Evolutionary conservation across 768 basidiomycete genomes (phyloP).

Genomic region (Leucocoprinus leucothites): DNA sequence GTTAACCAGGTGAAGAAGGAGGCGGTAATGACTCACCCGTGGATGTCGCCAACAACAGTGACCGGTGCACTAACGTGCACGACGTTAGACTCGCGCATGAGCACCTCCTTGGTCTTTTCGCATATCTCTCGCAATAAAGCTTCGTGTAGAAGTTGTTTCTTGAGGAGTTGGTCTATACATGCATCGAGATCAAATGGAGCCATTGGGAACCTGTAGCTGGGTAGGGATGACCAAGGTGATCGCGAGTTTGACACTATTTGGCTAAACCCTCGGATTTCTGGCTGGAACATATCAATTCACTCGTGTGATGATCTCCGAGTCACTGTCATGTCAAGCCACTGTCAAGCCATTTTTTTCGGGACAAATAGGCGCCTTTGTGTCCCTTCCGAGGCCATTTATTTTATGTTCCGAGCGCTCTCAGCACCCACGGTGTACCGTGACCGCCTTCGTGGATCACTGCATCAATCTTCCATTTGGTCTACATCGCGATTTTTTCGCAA

Average conservation of each 20-base stretch:
- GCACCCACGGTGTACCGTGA: slow-evolving; percentile 1
- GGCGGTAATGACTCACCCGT: slow-evolving; percentile 69
- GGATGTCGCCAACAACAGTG: slow-evolving; percentile 98
- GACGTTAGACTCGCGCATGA: slow-evolving; percentile 98
- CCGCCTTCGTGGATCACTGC: slow-evolving; percentile 10
- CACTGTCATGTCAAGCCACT: background rate
- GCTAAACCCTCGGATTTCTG: background rate
- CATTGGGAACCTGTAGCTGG: slow-evolving; percentile 28
- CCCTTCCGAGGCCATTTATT: background rate
- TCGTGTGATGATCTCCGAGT: background rate
- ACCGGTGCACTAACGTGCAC: slow-evolving; percentile 96
- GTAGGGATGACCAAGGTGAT: slow-evolving; percentile 16
- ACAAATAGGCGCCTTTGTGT: background rate
- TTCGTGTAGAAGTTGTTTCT: slow-evolving; percentile 94
- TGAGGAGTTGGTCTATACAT: slow-evolving; percentile 86
- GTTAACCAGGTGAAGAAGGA: slow-evolving; percentile 11
- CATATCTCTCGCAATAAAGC: slow-evolving; percentile 96
- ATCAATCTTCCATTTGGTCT: slow-evolving; percentile 20
- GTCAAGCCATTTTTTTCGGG: background rate
- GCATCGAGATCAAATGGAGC: slow-evolving; percentile 93
- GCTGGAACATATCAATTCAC: background rate
- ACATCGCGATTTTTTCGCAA: slow-evolving; percentile 35
- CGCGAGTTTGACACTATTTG: slow-evolving; percentile 22
- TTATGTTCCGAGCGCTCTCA: background rate
- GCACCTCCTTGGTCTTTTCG: slow-evolving; percentile 98